Conservation (phyloP, 331 rosid species). For the Pyracantha coccinea region DNA sequence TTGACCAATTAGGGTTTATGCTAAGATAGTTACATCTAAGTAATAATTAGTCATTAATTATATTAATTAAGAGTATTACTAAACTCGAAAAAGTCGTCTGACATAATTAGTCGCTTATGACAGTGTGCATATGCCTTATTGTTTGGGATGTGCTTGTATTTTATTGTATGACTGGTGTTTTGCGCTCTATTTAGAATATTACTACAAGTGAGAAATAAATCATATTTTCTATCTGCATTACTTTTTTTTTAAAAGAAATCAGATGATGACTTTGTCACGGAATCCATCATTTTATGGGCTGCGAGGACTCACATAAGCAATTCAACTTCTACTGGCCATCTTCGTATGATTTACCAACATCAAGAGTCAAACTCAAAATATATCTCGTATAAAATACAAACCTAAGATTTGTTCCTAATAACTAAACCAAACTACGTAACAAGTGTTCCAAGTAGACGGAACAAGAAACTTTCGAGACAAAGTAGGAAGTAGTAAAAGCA, state of each 20-base stretch:
- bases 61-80: neutral
- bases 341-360: accelerated
- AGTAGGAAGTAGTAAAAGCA: neutral
- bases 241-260: accelerated
- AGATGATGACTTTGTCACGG: accelerated
- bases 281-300: too few relatives aligned
- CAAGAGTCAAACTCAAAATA: too few relatives aligned
- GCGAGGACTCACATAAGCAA: too few relatives aligned
- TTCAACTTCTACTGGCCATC: accelerated
- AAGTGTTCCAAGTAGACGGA: too few relatives aligned
- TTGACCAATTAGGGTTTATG: too few relatives aligned
- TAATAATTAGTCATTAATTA: neutral
- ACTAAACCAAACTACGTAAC: too few relatives aligned
- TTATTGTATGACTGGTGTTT: neutral
- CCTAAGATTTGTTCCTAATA: too few relatives aligned
- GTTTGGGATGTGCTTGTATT: too few relatives aligned
- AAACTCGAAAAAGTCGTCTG: neutral
- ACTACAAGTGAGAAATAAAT: too few relatives aligned
- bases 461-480: neutral
- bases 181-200: too few relatives aligned
- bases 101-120: neutral
- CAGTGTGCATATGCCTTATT: neutral
- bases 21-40: neutral
- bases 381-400: too few relatives aligned
- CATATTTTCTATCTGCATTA: too few relatives aligned